Percentiles rank a stretch among this genome's conserved stretches.
These are phyloP conservation scores for Globisporangium barbulae DNA, from an alignment of 352 stramenopile species.

Conservation along the genomic window DNA sequence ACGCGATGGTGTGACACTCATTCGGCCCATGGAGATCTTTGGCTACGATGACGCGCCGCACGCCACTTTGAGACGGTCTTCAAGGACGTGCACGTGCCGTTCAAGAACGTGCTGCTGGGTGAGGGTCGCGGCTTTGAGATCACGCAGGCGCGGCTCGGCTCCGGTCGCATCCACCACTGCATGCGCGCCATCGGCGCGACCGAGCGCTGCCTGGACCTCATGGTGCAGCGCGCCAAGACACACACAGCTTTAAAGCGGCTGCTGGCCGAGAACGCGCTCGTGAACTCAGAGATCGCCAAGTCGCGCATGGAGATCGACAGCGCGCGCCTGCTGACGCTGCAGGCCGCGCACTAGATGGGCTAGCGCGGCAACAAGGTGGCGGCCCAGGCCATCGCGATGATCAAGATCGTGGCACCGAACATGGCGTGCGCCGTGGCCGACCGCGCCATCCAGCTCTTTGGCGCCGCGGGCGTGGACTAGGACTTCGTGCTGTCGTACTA, in stretches of 20 bases:
- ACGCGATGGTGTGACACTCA: conserved; percentile 90
- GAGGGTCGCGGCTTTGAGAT: conserved; percentile 90
- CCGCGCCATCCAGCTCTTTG: conserved; percentile 87
- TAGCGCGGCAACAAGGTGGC: conserved; percentile 83
- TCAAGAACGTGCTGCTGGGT: conserved; percentile 76
- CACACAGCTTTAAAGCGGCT: conserved; percentile 93
- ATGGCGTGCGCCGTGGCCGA: conserved; percentile 89
- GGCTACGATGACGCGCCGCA: conserved; percentile 97
- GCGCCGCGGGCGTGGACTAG: conserved; percentile 83
- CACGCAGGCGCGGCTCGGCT: conserved; percentile 90
- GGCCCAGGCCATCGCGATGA: conserved; percentile 93
- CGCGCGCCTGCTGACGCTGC: conserved; percentile 83
- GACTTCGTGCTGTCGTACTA: conserved; percentile 93
- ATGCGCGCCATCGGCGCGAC: conserved; percentile 94
- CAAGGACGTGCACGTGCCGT: conserved; percentile 91
- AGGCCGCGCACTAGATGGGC: conserved; percentile 89
- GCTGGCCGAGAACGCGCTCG: conserved; percentile 83
- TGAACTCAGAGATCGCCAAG: conserved; percentile 83
- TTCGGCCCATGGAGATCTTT: conserved; percentile 91
- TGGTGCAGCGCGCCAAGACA: conserved; percentile 89
- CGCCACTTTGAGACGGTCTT: conserved; percentile 96
- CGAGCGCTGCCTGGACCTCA: conserved; percentile 83
- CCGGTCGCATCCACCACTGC: conserved; percentile 97
- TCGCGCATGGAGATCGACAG: conserved; percentile 80
- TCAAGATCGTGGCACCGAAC: conserved; percentile 95